Conservation (phyloP, 345 rosid genomes). For the Eucalyptus grandis region DNA sequence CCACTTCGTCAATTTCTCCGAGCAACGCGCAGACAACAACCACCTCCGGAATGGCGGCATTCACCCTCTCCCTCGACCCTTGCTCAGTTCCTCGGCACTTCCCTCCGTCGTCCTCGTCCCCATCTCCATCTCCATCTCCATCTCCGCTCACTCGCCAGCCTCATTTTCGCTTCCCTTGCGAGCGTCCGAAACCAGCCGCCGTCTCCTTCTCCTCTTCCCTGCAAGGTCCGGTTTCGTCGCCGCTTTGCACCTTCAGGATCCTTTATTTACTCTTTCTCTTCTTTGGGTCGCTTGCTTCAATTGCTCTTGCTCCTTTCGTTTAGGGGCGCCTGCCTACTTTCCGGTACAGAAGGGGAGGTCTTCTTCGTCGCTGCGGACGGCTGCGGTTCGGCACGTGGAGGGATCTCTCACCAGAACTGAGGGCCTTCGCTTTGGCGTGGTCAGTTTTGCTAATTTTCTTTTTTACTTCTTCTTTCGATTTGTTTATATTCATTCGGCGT, state of each 20-base stretch:
- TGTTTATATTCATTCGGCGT: neutral
- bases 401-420: constrained; percentile 56
- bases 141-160: neutral
- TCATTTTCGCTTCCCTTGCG: neutral
- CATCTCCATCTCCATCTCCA: neutral
- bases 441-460: constrained; percentile 1
- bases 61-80: neutral
- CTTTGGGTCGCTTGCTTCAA: neutral
- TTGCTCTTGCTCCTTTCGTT: neutral
- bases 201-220: constrained; percentile 25
- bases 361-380: constrained; percentile 13
- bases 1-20: neutral
- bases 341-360: constrained; percentile 17
- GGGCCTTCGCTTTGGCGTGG: constrained; percentile 89
- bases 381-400: constrained; percentile 55
- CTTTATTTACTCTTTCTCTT: neutral
- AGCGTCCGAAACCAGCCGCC: neutral
- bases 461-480: neutral
- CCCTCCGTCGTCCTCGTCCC: neutral
- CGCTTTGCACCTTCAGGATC: neutral
- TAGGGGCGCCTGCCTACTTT: constrained; percentile 14
- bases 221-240: constrained; percentile 6
- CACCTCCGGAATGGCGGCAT: neutral
- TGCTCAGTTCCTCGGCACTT: neutral
- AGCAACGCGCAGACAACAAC: neutral